Base-by-base conservation (phyloP, 1,139 yeast species). In the Keqinozyma sinolaborantium region DNA sequence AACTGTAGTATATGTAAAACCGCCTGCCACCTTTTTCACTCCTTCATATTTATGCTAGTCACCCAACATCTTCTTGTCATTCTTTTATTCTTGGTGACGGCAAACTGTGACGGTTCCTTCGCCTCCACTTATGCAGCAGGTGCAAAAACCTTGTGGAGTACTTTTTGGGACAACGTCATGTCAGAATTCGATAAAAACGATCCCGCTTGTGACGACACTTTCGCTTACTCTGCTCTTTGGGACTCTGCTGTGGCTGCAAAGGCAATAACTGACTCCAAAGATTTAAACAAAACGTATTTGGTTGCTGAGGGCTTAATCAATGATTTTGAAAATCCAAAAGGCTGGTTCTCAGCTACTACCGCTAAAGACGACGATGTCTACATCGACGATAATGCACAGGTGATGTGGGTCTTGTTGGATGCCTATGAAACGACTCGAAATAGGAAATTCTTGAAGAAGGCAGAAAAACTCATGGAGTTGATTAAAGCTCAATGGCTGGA, bases 371-470 rank as follows among this genome's bases (percentile, higher is more conserved):
- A 39, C 9, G 65, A 60, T 29, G 50, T 58, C 10, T 62, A 60
- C 33, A 49, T 51, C 23, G 69, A 62, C 39, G 69, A 62, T 36
- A 55, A 60, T 34, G 47, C 63, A 5, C 68, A 62, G 34, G 52
- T 56, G 1, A 37, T 48, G 8, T 62, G 65, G 64, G 61, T 52
- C 2, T 50, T 55, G 23, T 25, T 56, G 7, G 60, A 52, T 12
- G 58, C 62, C 3, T 53, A 48, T 27, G 31, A 42, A 23, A 33
- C 41, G 24, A 41, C 50, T 10, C 38, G 45, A 2, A 41, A 44
- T 24, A 16, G 31, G 3, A 37, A 35, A 5, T 40, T 43, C 30
- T 42, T 53, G 26, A 30, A 33, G 3, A 37, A 42, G 12, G 59
- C 60, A 4, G 31, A 35, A 7, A 33, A 38, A 11, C 28, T 41